Conservation (phyloP, 1,284 basidiomycete species). For the Macrocystidia cucumis region DNA sequence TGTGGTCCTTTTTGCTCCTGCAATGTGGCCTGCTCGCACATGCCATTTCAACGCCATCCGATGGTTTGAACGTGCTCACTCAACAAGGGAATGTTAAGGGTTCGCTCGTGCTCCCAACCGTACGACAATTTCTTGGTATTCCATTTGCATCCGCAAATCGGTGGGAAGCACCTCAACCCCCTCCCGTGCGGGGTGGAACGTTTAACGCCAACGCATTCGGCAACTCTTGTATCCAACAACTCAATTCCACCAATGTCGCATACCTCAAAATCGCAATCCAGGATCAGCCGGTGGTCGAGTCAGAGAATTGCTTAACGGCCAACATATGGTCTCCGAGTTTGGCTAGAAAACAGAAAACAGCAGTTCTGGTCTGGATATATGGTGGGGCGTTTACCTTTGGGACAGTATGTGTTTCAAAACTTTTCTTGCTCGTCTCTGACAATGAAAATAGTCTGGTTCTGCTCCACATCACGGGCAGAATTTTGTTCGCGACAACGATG, state of each 20-base stretch:
- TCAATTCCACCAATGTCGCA: slow-evolving; percentile 13
- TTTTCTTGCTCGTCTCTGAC: background rate
- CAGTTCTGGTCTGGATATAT: slow-evolving; percentile 27
- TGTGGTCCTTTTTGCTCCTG: too few relatives aligned
- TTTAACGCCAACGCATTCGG: slow-evolving; percentile 21
- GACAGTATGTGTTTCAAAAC: slow-evolving; percentile 15
- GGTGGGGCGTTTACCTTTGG: slow-evolving; percentile 25
- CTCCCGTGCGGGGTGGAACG: slow-evolving; percentile 12
- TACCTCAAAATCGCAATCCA: slow-evolving; percentile 18
- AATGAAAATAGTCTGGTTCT: slow-evolving; percentile 17
- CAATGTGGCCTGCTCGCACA: too few relatives aligned
- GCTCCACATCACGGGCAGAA: slow-evolving; percentile 19
- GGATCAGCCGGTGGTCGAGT: slow-evolving; percentile 15
- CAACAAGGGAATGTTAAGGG: slow-evolving; percentile 21
- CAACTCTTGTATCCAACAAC: slow-evolving; percentile 20
- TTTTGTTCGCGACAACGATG: slow-evolving; percentile 24
- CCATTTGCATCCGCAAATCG: slow-evolving; percentile 22
- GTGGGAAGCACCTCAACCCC: slow-evolving; percentile 20
- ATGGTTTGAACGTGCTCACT: slow-evolving; percentile 17
- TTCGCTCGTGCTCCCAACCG: slow-evolving; percentile 15
- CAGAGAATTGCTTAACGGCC: slow-evolving; percentile 21
- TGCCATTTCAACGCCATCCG: too few relatives aligned
- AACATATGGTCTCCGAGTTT: slow-evolving; percentile 25
- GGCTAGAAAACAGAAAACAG: slow-evolving; percentile 21
- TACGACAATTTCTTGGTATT: slow-evolving; percentile 26